phyloP scores from a whole-genome alignment of 306 rosid genomes.

The Dicorynia guianensis region DNA sequence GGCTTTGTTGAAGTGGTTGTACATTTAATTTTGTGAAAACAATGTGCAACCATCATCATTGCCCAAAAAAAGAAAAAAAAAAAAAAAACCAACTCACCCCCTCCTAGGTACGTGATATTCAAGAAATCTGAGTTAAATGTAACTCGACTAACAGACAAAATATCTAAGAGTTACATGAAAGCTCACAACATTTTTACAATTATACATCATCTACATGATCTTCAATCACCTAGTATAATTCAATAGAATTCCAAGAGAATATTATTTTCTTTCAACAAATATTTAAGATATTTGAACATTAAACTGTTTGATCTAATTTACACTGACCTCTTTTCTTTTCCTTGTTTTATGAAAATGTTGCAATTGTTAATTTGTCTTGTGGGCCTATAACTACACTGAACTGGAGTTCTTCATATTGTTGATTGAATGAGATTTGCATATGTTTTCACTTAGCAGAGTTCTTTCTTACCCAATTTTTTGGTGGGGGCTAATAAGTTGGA shows the following conservation, averaged over 20 bases:
- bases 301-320: slow-evolving; percentile 27
- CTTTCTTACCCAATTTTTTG: background rate
- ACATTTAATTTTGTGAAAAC: too few relatives aligned
- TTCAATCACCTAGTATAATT: slow-evolving; percentile 13
- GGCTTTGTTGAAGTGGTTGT: too few relatives aligned
- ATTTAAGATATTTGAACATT: slow-evolving; percentile 1
- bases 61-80: too few relatives aligned
- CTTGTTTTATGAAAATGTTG: background rate
- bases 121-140: background rate
- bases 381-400: background rate
- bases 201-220: background rate
- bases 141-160: background rate
- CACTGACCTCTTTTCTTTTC: background rate
- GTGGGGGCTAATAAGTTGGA: background rate
- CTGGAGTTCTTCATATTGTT: background rate
- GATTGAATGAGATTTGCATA: background rate
- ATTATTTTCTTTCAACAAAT: slow-evolving; percentile 9
- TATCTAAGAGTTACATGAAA: background rate
- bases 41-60: too few relatives aligned
- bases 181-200: background rate
- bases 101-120: background rate
- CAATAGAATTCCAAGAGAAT: slow-evolving; percentile 15
- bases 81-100: too few relatives aligned
- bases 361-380: slow-evolving; percentile 8
- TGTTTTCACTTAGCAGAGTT: background rate